Evolutionary conservation across 805 yeast species (phyloP), one percentile per base, ranked within the genome.

Genomic region (Teunomyces gatunensis): DNA sequence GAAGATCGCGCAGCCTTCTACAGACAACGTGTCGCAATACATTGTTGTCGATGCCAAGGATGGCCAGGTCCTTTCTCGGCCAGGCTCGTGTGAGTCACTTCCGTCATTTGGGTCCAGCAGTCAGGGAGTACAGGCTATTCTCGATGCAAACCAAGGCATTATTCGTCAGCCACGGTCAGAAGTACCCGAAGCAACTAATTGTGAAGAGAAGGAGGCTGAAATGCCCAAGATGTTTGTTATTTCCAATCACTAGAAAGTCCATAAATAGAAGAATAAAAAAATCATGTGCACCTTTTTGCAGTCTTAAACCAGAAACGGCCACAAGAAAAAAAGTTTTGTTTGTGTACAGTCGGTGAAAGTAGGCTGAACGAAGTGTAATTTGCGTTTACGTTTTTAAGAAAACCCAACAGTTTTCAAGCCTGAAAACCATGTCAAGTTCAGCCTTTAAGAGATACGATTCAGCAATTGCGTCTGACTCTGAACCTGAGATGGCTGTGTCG

Each of bases 401-500:
- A 21, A 34, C 23, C 21, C 41, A 21, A 44, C 27, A 17, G n/a
- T 36, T 32, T 15, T 13, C 15, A 10, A 10, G 15, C 27, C 10
- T 15, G 41, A 21, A 15, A 18, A 27, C 42, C 35, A 57, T 59
- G 63, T 53, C 61, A n/a, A 40, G 59, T 10, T 49, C 64, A 12
- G 61, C 60, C 35, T 57, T 49, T 44, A 64, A 54, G 48, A 63
- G 60, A 39, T 49, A 61, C 55, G 73, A 69, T 34, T 56, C 65
- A 12, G 75, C 74, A 18, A 57, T 69, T 39, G 65, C 60, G 13
- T 69, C 74, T 2, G 74, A 69, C 52, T 60, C 65, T 17, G 74
- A 69, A 30, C 54, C 61, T 43, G 72, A 67, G 13, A 20, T 12
- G 5, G 17, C 18, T 15, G 55, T 21, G 67, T 51, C 27, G 35